phyloP scores from a whole-genome alignment of 441 rosid species.

The Cnidoscolus chayamansa region DNA sequence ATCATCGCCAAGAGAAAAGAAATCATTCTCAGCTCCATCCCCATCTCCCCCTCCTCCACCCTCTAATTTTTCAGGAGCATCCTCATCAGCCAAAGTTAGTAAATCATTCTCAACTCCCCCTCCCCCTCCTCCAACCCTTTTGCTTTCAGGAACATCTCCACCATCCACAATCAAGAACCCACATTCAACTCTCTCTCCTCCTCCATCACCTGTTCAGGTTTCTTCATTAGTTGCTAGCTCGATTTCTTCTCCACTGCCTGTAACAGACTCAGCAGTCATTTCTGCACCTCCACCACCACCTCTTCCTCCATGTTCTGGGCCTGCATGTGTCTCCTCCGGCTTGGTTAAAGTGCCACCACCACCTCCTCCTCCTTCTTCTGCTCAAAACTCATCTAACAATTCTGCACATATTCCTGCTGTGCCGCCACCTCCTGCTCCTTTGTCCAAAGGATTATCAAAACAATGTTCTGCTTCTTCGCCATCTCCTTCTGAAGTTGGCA shows the following conservation, averaged over 20 bases:
- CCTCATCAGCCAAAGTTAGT: slow-evolving; percentile 15
- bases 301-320: slow-evolving; percentile 41
- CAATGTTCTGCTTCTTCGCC: slow-evolving; percentile 27
- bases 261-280: too few species aligned
- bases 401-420: slow-evolving; percentile 38
- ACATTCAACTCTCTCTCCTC: slow-evolving; percentile 34
- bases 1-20: slow-evolving; percentile 20
- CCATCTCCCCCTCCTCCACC: slow-evolving; percentile 32
- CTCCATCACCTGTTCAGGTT: slow-evolving; percentile 27
- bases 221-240: slow-evolving; percentile 32
- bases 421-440: slow-evolving; percentile 67
- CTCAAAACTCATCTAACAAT: slow-evolving; percentile 17
- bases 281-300: slow-evolving; percentile 34
- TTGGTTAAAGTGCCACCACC: slow-evolving; percentile 33
- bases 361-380: slow-evolving; percentile 31
- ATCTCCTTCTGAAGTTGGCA: slow-evolving; percentile 34
- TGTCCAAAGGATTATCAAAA: slow-evolving; percentile 36
- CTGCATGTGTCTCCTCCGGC: slow-evolving; percentile 15
- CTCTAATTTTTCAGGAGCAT: slow-evolving; percentile 19
- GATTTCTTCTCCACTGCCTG: slow-evolving; percentile 38
- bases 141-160: slow-evolving; percentile 24
- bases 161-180: slow-evolving; percentile 28
- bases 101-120: slow-evolving; percentile 25
- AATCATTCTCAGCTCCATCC: slow-evolving; percentile 10
- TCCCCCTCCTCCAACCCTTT: slow-evolving; percentile 27